Base-by-base conservation (phyloP, 805 yeast species). In the Babjeviella inositovora region DNA sequence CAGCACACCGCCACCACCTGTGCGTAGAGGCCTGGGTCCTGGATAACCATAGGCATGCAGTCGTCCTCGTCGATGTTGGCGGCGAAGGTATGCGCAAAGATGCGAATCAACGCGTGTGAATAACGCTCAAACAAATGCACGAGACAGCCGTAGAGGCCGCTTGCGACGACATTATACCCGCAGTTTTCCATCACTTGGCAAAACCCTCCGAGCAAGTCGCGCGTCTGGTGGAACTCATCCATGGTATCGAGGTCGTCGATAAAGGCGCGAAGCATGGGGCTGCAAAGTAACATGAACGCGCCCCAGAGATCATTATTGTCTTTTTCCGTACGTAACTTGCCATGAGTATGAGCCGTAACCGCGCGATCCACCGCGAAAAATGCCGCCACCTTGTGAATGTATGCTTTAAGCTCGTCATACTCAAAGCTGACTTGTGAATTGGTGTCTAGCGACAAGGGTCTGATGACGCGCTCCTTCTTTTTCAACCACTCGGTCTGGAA, bases 1-100 rank as follows among this genome's bases (percentile, higher is more conserved):
- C 92, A 81, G 31, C 81, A 63, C 2, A 71, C 60, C 13, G 56
- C 57, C 28, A 74, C 54, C 16, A 77, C 68, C 30, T 68, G 66
- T 11, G 68, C 71, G 41, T 70, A 80, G 23, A 75, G 62, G 8
- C 55, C 51, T 19, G 50, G 43, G 23, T 69, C 69, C 30, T 71
- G 62, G 15, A 84, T 69, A 1, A 65, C 64, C 53, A 84, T 62
- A 8, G 95, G 93, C 82, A 80, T 81, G 32, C 81, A 80, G 41
- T 81, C 90, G 41, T 87, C 96, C 13, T 74, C 72, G 29, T 67
- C 63, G 17, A 84, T 64, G 5, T 74, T 50, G 7, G 58, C 57
- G 15, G 56, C 47, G 48, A 84, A 87, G 23, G 72, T 74, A 8
- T 42, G 43, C 13, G 62, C 54, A 43, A 82, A 81, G 9, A 61